phyloP scores from a whole-genome alignment of 495 filamentous ascomycete genomes.

The Wilcoxina mikolae region DNA sequence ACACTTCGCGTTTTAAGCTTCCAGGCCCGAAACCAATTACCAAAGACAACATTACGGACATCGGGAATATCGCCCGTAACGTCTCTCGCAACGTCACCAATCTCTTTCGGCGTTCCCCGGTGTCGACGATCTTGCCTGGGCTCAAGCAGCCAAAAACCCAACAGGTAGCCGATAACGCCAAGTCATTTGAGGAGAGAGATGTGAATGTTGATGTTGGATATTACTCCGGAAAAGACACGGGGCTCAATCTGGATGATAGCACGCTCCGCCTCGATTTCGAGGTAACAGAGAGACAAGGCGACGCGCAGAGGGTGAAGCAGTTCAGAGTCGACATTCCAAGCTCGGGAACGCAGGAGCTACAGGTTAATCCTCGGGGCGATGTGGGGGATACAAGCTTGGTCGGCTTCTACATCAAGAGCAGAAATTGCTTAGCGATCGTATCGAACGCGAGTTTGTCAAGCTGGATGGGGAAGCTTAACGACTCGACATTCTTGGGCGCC shows the following conservation, averaged over 20 bases:
- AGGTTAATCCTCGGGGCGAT: constrained; percentile 26
- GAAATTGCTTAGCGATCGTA: constrained; percentile 59
- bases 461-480: constrained; percentile 68
- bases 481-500: constrained; percentile 55
- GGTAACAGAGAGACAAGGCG: constrained; percentile 38
- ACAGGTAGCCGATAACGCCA: constrained; percentile 37
- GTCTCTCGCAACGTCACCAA: constrained; percentile 43
- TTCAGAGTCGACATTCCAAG: constrained; percentile 33
- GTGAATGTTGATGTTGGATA: constrained; percentile 43
- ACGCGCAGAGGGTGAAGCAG: constrained; percentile 35
- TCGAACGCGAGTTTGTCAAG: constrained; percentile 51
- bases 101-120: constrained; percentile 30
- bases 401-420: constrained; percentile 50
- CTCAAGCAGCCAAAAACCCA: constrained; percentile 30
- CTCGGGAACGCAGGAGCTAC: background rate
- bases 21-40: constrained; percentile 28
- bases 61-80: constrained; percentile 38
- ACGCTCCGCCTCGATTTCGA: constrained; percentile 52
- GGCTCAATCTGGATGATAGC: constrained; percentile 36
- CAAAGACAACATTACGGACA: constrained; percentile 28
- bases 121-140: constrained; percentile 30
- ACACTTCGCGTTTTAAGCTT: constrained; percentile 56
- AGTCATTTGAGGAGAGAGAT: constrained; percentile 42
- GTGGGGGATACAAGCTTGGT: constrained; percentile 38
- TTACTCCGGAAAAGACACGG: constrained; percentile 43